Conservation (phyloP, 108 stramenopile species). For the Chaetoceros muelleri region DNA sequence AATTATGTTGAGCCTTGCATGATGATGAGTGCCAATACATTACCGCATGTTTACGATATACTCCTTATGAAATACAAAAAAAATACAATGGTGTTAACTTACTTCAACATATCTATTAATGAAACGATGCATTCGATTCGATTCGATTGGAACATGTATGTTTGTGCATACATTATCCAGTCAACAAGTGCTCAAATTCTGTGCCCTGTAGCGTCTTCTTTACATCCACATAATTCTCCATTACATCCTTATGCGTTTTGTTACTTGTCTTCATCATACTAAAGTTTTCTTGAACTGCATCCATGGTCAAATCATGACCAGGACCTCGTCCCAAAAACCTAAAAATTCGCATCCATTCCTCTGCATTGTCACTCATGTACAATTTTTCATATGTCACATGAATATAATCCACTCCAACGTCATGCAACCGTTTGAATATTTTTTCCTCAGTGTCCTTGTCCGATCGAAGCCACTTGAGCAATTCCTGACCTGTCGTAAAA, state of each 20-base stretch:
- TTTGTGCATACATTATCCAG: too few relatives aligned
- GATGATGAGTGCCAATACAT: not conserved
- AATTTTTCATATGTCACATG: conserved; percentile 9
- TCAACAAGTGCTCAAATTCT: not conserved
- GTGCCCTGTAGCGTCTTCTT: not conserved
- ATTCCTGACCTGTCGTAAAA: not conserved
- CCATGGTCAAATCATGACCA: conserved; percentile 2
- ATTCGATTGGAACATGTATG: too few relatives aligned
- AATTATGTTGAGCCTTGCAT: conserved; percentile 10
- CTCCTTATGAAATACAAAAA: too few relatives aligned
- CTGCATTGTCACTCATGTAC: conserved; percentile 3
- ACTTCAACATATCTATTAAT: too few relatives aligned
- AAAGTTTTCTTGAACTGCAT: conserved; percentile 1
- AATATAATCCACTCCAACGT: conserved; percentile 6
- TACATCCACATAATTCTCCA: not conserved
- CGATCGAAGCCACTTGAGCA: not conserved
- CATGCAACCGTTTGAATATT: not conserved
- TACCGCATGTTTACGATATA: too few relatives aligned
- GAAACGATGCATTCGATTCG: too few relatives aligned
- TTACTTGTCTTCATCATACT: not conserved
- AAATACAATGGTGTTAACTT: too few relatives aligned
- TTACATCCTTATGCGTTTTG: not conserved
- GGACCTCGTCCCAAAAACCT: conserved; percentile 6
- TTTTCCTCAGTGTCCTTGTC: not conserved
- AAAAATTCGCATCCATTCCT: conserved; percentile 14